Evolutionary conservation across 2,329 filamentous ascomycete genomes (phyloP).

Genomic region (Colletotrichum filicis): DNA sequence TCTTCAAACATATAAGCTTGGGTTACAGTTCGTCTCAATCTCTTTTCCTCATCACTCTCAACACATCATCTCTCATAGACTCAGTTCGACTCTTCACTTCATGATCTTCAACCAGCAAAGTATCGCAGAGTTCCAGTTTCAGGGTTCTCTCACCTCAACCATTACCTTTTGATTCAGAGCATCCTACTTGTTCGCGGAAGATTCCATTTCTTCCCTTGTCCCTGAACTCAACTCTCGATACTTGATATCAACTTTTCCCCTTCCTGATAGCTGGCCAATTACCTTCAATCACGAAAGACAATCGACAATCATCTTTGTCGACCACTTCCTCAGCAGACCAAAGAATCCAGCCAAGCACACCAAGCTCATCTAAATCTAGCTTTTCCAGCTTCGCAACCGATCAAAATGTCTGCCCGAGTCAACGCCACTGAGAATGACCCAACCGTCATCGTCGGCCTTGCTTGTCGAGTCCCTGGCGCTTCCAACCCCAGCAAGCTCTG

Average conservation of each 20-base stretch:
- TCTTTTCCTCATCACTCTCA: background rate
- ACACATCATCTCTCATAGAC: background rate
- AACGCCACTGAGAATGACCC: constrained; percentile 39
- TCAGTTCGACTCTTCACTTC: constrained; percentile 7
- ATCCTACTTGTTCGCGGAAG: constrained; percentile 2
- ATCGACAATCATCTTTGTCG: background rate
- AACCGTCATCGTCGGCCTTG: constrained; percentile 46
- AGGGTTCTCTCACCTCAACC: background rate
- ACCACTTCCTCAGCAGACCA: background rate
- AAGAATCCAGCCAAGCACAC: background rate
- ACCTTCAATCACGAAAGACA: background rate
- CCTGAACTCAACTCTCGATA: background rate
- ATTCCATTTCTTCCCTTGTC: background rate
- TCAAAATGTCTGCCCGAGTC: constrained; percentile 35
- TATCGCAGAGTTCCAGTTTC: constrained; percentile 1
- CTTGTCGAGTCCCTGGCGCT: constrained; percentile 44
- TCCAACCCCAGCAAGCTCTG: constrained; percentile 42
- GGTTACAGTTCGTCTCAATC: background rate
- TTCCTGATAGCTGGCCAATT: background rate
- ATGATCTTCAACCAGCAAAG: constrained; percentile 1
- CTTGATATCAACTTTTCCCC: background rate
- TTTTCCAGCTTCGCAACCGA: background rate
- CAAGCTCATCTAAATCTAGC: background rate
- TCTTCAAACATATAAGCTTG: background rate
- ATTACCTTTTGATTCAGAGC: background rate